A percentile compares a stretch with the other conserved stretches of the same genome.
Conservation (phyloP, 1,284 basidiomycete species). For the Rhodotorula sp. region DNA sequence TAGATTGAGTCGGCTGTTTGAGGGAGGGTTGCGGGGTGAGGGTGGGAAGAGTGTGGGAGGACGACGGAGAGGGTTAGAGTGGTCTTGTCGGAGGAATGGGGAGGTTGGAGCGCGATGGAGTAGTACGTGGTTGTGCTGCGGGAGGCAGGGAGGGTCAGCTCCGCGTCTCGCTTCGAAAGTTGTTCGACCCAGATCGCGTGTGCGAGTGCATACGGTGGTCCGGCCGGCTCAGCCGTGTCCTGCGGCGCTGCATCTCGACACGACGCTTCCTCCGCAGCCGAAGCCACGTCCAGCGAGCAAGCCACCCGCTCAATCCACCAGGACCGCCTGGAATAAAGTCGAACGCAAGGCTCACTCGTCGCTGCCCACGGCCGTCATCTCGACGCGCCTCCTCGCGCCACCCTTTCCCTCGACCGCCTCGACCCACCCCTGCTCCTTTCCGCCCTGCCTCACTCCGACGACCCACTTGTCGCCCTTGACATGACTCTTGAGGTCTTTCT, state of each 20-base stretch:
- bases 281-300: neutral
- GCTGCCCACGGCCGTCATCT: constrained; percentile 43
- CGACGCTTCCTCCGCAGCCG: neutral
- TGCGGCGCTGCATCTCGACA: neutral
- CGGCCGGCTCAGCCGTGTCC: too few relatives aligned
- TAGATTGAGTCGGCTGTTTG: constrained; percentile 40
- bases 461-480: constrained; percentile 67
- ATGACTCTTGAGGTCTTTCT: constrained; percentile 53
- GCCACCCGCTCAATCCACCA: neutral
- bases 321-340: neutral
- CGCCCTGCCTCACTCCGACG: constrained; percentile 69
- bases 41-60: constrained; percentile 20
- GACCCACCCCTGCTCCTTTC: constrained; percentile 52
- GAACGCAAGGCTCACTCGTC: constrained; percentile 7
- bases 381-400: constrained; percentile 58
- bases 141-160: neutral
- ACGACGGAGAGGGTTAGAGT: constrained; percentile 35
- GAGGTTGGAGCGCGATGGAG: constrained; percentile 9
- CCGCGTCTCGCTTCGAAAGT: too few relatives aligned
- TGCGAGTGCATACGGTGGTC: too few relatives aligned
- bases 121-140: constrained; percentile 32
- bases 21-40: constrained; percentile 35
- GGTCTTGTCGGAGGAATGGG: constrained; percentile 5
- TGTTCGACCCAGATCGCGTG: too few relatives aligned
- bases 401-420: constrained; percentile 56